Base-by-base conservation (phyloP, 2,329 filamentous ascomycete genomes). In the Lasiodiplodia citricola region DNA sequence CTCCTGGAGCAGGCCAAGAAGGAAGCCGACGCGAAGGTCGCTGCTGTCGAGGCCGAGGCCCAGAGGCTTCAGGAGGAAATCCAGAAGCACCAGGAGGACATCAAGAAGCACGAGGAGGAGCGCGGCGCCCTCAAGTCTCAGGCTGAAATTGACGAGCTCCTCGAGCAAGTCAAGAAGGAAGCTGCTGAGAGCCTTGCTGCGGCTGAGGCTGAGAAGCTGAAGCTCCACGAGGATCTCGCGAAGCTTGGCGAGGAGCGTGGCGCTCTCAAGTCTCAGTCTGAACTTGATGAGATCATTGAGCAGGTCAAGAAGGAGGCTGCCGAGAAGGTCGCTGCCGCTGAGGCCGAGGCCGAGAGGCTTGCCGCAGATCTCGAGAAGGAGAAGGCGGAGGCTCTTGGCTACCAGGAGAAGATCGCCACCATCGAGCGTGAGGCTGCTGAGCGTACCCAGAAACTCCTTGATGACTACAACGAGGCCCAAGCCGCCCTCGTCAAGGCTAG, bases 301-400 rank as follows among this genome's bases (percentile, higher is more conserved):
- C 55, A 67, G 21, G 44, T 67, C 54, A 50, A 54, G 23, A 37
- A 55, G 21, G 65, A 67, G 8, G 54, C 65, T 52, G 55, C 65
- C 7, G 65, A 67, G 50, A 67, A 60, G 65, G 44, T 67, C 18
- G 44, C 65, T 60, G 55, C 65, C 16, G 65, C 65, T 14, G 65
- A 67, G 38, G 65, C 65, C 11, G 56, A 60, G 21, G 55, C 65
- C 41, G 50, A 55, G 55, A 54, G 23, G 35, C 57, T 62, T 35
- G 23, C 38, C 16, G 66, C 56, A n/a, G 54, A 58, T 18, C 55
- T 67, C 8, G 55, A 41, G 55, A 51, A 41, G 35, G 52, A 67
- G 47, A 67, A 60, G 55, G 13, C 66, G 4, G 54, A 56, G 25
- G 44, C 41, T 21, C 44, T 21, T 31, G 31, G 28, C 11, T 44